Evolutionary conservation across 2,329 filamentous ascomycete genomes (phyloP).

Genomic region (Diaporthe helianthi): DNA sequence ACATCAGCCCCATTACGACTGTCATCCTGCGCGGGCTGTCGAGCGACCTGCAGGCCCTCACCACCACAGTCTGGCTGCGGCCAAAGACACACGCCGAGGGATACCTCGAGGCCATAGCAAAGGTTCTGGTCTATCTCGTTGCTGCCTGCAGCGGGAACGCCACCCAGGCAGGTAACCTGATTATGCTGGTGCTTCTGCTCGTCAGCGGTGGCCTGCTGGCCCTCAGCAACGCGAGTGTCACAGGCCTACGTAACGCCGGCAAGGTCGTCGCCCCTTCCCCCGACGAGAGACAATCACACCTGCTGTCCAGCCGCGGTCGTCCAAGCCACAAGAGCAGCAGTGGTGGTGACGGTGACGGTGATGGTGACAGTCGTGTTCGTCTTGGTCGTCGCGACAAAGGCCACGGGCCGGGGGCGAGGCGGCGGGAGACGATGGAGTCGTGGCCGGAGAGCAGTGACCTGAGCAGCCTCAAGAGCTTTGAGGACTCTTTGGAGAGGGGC

Average conservation of each 20-base stretch:
- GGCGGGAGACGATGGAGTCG: constrained; percentile 6
- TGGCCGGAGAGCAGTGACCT: constrained; percentile 34
- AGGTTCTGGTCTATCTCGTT: constrained; percentile 64
- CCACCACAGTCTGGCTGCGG: constrained; percentile 62
- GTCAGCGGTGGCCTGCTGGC: constrained; percentile 60
- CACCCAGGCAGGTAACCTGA: constrained; percentile 57
- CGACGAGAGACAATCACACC: background rate
- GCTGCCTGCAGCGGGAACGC: constrained; percentile 64
- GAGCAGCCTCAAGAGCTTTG: constrained; percentile 28
- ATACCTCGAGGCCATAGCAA: constrained; percentile 59
- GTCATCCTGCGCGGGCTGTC: constrained; percentile 60
- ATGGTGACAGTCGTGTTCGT: background rate
- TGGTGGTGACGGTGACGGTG: background rate
- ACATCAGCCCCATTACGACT: constrained; percentile 26
- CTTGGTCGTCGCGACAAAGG: background rate
- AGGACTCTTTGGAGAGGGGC: constrained; percentile 38
- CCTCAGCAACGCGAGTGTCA: constrained; percentile 58
- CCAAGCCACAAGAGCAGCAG: background rate
- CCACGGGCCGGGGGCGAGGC: background rate
- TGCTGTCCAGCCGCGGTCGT: background rate
- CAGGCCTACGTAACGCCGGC: constrained; percentile 58
- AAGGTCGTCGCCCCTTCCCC: constrained; percentile 49
- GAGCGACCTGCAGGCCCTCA: constrained; percentile 66
- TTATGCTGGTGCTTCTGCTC: constrained; percentile 59
- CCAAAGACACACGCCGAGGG: constrained; percentile 58